phyloP scores from a whole-genome alignment of 768 basidiomycete species.

The Leccinum boreale region DNA sequence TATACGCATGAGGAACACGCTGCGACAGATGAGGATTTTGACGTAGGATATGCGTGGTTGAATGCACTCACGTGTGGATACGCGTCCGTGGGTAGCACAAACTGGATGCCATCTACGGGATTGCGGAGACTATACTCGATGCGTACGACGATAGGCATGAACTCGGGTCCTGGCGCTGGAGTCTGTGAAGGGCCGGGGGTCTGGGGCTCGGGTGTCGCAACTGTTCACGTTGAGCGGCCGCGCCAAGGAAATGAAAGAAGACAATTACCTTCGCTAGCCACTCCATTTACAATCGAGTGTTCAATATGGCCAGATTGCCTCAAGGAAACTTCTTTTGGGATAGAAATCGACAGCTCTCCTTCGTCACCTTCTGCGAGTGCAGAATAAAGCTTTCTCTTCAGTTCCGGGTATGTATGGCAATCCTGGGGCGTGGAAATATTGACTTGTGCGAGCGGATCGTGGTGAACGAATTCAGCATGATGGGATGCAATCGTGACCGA shows the following conservation, averaged over 20 bases:
- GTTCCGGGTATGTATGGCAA: conserved; percentile 85
- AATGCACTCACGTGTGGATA: conserved; percentile 72
- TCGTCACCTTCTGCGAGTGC: conserved; percentile 90
- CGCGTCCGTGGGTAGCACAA: conserved; percentile 76
- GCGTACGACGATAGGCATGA: conserved; percentile 68
- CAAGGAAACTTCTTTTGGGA: conserved; percentile 69
- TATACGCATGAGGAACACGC: conserved; percentile 93
- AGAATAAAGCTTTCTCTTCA: conserved; percentile 89
- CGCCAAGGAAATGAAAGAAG: not conserved
- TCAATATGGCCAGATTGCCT: conserved; percentile 53
- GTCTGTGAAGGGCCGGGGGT: conserved; percentile 48
- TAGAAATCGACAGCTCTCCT: conserved; percentile 88
- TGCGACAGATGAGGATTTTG: conserved; percentile 32
- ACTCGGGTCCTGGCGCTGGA: conserved; percentile 52
- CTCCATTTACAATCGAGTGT: conserved; percentile 34
- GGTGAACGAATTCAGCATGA: conserved; percentile 72
- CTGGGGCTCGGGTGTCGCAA: conserved; percentile 80
- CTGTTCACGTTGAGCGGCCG: conserved; percentile 33
- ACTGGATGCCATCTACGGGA: conserved; percentile 82
- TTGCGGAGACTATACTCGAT: conserved; percentile 81
- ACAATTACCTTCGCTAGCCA: conserved; percentile 56
- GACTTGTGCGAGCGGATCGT: conserved; percentile 70
- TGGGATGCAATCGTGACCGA: conserved; percentile 70
- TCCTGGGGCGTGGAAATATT: conserved; percentile 68
- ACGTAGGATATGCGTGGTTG: not conserved